Evolutionary conservation across 176 grass and related monocot genomes (phyloP), one percentile per base, ranked within the genome.

Genomic region (Aegilops sharonensis): DNA sequence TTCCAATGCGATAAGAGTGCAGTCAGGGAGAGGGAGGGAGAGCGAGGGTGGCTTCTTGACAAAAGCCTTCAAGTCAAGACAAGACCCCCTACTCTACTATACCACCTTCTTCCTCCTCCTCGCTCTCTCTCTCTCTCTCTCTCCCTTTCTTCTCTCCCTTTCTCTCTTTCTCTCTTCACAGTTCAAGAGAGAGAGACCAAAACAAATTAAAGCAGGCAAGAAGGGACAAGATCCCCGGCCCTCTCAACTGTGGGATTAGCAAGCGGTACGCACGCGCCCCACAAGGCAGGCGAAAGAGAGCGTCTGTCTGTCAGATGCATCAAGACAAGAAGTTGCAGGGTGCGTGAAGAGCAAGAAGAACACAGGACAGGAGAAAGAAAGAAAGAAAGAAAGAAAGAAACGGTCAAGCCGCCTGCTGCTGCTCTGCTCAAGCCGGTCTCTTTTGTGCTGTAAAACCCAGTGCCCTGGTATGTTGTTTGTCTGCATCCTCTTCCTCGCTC

Each of bases 1-100:
- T 88, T 91, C 89, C 81, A 81, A 91, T 84, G 81, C 81, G 89
- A 88, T 85, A 87, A 91, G 81, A 85, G 63, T 69, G 85, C 48
- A 81, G 81, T 62, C 81, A 85, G 48, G 43, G 43, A 47, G 43
- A 47, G 36, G 36, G 36, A 37, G 11, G 42, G 42, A 11, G 42
- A 45, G 43, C 43, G 40, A 45, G 42, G 48, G 48, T 91, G 75
- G 75, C 75, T 84, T 60, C 76, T 68, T 84, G 85, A 52, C 76
- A 87, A 91, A 91, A 87, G 59, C 64, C 63, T 79, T 84, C 89
- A 87, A 87, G 80, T 87, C 68, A 87, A 82, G 86, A 84, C 77
- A 84, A 81, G 68, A 56, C 75, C 23, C 73, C 75, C 79, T 21
- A 4, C 76, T 7, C 18, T 32, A 31, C 27, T 30, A 27, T 37